A percentile compares a stretch with the other conserved stretches of the same genome.
Evolutionary conservation across 1,284 basidiomycete species (phyloP).

Genomic region (Mycena citricolor): DNA sequence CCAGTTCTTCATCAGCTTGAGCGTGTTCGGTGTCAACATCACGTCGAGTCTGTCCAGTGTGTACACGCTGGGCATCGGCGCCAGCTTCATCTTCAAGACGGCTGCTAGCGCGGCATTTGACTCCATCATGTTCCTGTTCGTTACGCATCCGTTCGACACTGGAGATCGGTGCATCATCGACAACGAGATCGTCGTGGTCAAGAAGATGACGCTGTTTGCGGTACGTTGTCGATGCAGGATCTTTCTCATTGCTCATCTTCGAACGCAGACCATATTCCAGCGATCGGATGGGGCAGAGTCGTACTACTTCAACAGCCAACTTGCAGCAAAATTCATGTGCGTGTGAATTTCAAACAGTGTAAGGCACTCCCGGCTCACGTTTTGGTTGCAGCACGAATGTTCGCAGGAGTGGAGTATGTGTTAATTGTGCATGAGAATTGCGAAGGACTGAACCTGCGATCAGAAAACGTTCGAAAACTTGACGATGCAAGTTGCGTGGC

Average conservation of each 20-base stretch:
- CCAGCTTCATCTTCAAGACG: conserved; percentile 76
- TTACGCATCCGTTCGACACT: conserved; percentile 65
- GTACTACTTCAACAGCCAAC: conserved; percentile 76
- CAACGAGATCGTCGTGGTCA: conserved; percentile 70
- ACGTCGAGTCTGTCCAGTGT: conserved; percentile 63
- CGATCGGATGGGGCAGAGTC: conserved; percentile 70
- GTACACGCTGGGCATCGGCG: conserved; percentile 66
- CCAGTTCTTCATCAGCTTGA: conserved; percentile 71
- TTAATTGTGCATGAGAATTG: no score
- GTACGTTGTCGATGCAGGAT: conserved; percentile 42
- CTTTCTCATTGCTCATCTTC: conserved; percentile 15
- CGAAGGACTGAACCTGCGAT: no score
- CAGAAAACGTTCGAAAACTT: conserved; percentile 68
- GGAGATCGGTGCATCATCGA: conserved; percentile 76
- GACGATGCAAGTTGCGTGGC: conserved; percentile 72
- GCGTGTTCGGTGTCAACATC: conserved; percentile 66
- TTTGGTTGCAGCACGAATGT: conserved; percentile 56
- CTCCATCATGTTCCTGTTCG: conserved; percentile 77
- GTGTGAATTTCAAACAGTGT: conserved; percentile 28
- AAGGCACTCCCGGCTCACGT: conserved; percentile 5
- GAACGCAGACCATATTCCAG: conserved; percentile 56
- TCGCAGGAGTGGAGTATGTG: conserved; percentile 60
- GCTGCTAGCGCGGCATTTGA: conserved; percentile 71
- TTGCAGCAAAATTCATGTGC: conserved; percentile 73
- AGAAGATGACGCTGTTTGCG: conserved; percentile 74